phyloP scores from a whole-genome alignment of 2,329 filamentous ascomycete species.

The Colletotrichum sp. region DNA sequence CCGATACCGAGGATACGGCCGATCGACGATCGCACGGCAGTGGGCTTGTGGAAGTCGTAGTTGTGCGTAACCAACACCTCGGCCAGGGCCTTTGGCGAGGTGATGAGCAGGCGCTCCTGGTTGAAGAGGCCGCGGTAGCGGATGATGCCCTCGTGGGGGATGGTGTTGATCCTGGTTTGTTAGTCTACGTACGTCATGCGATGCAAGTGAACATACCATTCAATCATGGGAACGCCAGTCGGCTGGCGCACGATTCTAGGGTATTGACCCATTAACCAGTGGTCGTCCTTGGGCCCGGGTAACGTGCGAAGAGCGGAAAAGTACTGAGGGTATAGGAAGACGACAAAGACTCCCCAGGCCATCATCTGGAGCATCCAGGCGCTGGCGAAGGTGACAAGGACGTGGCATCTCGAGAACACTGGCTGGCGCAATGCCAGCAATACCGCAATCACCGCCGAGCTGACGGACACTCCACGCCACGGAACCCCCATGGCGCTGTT shows the following conservation, averaged over 20 bases:
- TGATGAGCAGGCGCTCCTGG: constrained; percentile 65
- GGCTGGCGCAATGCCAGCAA: constrained; percentile 13
- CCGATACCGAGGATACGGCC: constrained; percentile 72
- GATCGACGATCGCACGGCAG: constrained; percentile 56
- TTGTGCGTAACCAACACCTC: constrained; percentile 73
- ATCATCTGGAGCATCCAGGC: constrained; percentile 40
- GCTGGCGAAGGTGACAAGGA: constrained; percentile 36
- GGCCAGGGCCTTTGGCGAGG: constrained; percentile 67
- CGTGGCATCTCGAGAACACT: constrained; percentile 31
- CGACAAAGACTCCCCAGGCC: constrained; percentile 42
- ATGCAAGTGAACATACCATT: constrained; percentile 47
- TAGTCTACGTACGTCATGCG: constrained; percentile 1
- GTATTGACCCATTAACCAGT: constrained; percentile 56
- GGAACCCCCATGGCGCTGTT: constrained; percentile 2
- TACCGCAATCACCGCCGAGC: constrained; percentile 4
- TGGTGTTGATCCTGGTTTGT: constrained; percentile 55
- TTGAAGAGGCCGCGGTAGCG: constrained; percentile 69
- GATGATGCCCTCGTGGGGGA: constrained; percentile 73
- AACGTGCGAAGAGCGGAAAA: constrained; percentile 55
- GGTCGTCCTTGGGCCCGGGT: constrained; percentile 46
- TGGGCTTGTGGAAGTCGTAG: constrained; percentile 74
- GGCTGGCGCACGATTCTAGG: constrained; percentile 40
- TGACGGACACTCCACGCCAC: constrained; percentile 11
- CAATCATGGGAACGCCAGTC: constrained; percentile 48
- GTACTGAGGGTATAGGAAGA: constrained; percentile 53